These are phyloP conservation scores for Pisolithus tinctorius DNA, from an alignment of 768 basidiomycete species.

Conservation along the genomic window DNA sequence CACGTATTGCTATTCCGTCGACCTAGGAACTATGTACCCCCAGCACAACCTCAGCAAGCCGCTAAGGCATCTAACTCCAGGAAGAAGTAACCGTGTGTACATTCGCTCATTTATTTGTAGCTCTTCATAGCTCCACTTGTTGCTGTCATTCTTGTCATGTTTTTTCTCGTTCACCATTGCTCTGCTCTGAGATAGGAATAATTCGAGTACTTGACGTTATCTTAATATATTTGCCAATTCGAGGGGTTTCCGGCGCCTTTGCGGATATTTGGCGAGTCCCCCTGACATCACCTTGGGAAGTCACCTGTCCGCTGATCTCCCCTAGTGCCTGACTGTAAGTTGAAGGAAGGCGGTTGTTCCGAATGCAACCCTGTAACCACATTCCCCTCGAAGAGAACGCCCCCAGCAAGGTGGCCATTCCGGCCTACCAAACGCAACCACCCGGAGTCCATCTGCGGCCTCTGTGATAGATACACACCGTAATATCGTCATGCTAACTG, in stretches of 20 bases:
- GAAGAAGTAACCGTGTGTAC: constrained; percentile 30
- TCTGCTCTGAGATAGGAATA: constrained; percentile 1
- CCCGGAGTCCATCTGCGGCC: no score
- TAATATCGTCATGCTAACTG: no score
- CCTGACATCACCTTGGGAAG: no score
- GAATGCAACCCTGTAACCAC: no score
- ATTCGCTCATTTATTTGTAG: constrained; percentile 7
- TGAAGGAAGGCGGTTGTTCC: no score
- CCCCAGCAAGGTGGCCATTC: no score
- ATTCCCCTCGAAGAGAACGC: no score
- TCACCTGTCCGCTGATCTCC: no score
- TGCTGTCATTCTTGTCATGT: constrained; percentile 10
- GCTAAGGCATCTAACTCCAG: constrained; percentile 35
- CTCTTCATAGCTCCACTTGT: constrained; percentile 17
- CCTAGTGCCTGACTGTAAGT: no score
- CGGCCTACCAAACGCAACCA: no score
- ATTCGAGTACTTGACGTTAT: neutral
- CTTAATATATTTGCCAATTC: neutral
- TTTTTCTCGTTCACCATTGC: constrained; percentile 7
- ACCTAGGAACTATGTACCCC: constrained; percentile 56
- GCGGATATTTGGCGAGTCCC: no score
- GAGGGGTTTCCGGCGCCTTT: neutral
- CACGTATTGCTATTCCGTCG: constrained; percentile 93
- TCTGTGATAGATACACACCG: no score
- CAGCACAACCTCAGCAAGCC: constrained; percentile 37